Evolutionary conservation across 768 basidiomycete genomes (phyloP).

Genomic region (Austroboletus festivus): DNA sequence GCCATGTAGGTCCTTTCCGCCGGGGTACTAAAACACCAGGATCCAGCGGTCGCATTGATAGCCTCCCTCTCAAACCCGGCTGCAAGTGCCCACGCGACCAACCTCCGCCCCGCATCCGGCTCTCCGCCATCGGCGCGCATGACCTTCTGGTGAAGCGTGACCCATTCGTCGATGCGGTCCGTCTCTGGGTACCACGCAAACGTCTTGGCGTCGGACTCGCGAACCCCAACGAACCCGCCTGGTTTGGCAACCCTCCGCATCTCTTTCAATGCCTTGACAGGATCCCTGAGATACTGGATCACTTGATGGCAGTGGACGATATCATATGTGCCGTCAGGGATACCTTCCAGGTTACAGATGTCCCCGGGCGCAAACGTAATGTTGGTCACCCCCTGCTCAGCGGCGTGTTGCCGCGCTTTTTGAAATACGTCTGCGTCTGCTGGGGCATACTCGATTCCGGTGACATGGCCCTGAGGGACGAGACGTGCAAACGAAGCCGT

Average conservation of each 20-base stretch:
- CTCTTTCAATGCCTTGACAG: slow-evolving; percentile 40
- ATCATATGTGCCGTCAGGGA: slow-evolving; percentile 41
- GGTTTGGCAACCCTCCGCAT: slow-evolving; percentile 46
- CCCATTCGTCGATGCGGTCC: slow-evolving; percentile 31
- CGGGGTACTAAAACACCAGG: slow-evolving; percentile 36
- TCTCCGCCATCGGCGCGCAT: slow-evolving; percentile 36
- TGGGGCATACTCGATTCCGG: slow-evolving; percentile 39
- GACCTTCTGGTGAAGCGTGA: slow-evolving; percentile 7
- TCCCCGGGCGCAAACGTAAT: slow-evolving; percentile 40
- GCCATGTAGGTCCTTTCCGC: slow-evolving; percentile 41
- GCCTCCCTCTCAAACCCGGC: slow-evolving; percentile 33
- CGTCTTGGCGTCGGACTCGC: slow-evolving; percentile 39
- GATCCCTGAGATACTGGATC: slow-evolving; percentile 44
- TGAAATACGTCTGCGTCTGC: slow-evolving; percentile 29
- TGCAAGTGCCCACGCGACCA: slow-evolving; percentile 36
- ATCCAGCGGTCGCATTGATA: slow-evolving; percentile 30
- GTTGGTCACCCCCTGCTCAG: slow-evolving; percentile 32
- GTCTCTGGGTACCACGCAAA: slow-evolving; percentile 37
- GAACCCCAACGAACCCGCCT: slow-evolving; percentile 44
- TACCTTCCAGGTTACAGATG: slow-evolving; percentile 33
- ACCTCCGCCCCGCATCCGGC: slow-evolving; percentile 37
- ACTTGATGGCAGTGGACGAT: slow-evolving; percentile 51
- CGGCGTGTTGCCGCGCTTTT: slow-evolving; percentile 32
- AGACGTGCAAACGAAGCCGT: slow-evolving; percentile 41
- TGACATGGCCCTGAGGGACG: slow-evolving; percentile 41